Evolutionary conservation across 805 yeast species (phyloP), one percentile per base, ranked within the genome.

Genomic region (Lachancea quebecensis): DNA sequence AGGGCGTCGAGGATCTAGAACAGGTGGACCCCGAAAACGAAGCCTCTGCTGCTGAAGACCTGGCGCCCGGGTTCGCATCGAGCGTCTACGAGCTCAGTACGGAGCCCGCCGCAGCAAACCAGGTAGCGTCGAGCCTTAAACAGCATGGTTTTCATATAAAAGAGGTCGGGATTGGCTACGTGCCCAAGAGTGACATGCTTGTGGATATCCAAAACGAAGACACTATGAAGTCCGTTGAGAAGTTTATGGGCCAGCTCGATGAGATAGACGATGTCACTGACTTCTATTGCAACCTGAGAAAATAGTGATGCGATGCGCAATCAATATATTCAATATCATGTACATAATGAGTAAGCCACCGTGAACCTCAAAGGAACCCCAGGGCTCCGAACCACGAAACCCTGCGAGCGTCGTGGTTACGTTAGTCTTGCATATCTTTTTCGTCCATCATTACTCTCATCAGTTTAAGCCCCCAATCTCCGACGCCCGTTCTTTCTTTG

Each of bases 191-290:
- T 1, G 95, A 84, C 38, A 73, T 76, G 54, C 66, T 69, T 49
- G 80, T 79, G 3, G 74, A 71, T 10, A 74, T 82, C 28, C 70
- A 72, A 0, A 72, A 74, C 45, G 79, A 70, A 21, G 88, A 79
- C 3, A 65, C 72, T 7, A 69, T 64, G 47, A 73, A 70, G 48
- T 71, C 72, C 32, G 74, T 78, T 54, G 73, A 74, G 12, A 84
- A 79, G 56, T 77, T 89, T 31, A 62, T 82, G 30, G 68, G 62
- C 17, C 70, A 72, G 39, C 68, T 91, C 38, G 95, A 87, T 44
- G 87, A 81, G 30, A 68, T 88, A n/a, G 88, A 83, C 41, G 98
- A 93, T 55, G 85, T 91, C 16, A 79, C 87, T 6, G 87, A 79
- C 50, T 79, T 85, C 48, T 86, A 85, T 66, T 75, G 86, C 28